These are phyloP conservation scores for Xerocomellus amylosporus DNA, from an alignment of 768 basidiomycete genomes.

Conservation along the genomic window DNA sequence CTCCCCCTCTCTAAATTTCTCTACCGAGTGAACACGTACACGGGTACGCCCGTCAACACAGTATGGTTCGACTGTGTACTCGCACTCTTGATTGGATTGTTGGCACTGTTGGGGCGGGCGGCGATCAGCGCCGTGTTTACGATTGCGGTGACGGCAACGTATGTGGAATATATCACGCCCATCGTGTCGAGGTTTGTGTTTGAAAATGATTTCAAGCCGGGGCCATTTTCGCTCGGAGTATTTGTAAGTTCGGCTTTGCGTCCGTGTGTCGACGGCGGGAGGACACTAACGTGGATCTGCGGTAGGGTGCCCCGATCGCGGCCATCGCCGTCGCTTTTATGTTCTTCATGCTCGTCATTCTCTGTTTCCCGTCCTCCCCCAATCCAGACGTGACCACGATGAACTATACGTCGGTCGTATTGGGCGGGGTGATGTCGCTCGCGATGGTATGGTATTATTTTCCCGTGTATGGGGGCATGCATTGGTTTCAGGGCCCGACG, in stretches of 20 bases:
- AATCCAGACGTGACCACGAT: constrained; percentile 45
- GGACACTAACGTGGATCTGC: constrained; percentile 1
- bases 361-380: constrained; percentile 59
- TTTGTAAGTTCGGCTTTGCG: constrained; percentile 29
- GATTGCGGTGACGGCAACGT: constrained; percentile 41
- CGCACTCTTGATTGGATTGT: constrained; percentile 47
- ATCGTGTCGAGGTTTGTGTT: constrained; percentile 49
- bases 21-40: constrained; percentile 49
- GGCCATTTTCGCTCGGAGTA: constrained; percentile 43
- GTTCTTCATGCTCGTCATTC: constrained; percentile 57
- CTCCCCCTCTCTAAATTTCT: constrained; percentile 53
- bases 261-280: not conserved
- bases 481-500: constrained; percentile 69
- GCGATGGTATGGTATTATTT: constrained; percentile 63
- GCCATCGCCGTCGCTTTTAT: constrained; percentile 58
- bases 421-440: constrained; percentile 54
- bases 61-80: constrained; percentile 50
- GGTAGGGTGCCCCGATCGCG: constrained; percentile 52
- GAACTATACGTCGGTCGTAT: constrained; percentile 71
- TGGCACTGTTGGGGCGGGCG: constrained; percentile 49
- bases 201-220: constrained; percentile 42
- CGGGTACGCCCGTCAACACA: constrained; percentile 53
- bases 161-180: constrained; percentile 44
- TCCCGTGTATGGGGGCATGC: constrained; percentile 63
- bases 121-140: constrained; percentile 59